Evolutionary conservation across 2,329 filamentous ascomycete genomes (phyloP), one percentile per base, ranked within the genome.

Genomic region (Aspergillus ibericus): DNA sequence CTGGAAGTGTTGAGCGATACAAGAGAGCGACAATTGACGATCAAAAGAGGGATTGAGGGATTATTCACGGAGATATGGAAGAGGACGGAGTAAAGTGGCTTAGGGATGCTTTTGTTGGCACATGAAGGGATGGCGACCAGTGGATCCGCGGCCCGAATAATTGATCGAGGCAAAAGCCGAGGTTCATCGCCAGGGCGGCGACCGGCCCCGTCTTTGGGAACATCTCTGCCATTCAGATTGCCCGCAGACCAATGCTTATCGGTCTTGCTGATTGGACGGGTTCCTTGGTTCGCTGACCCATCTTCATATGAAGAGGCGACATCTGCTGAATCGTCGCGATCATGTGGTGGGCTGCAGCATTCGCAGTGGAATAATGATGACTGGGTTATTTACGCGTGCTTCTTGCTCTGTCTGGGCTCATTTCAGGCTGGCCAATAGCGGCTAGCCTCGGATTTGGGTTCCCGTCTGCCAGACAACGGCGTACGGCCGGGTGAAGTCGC

Each of bases 121-220:
- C 70, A 72, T 72, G 68, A 71, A 70, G 62, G 59, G 57, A 62
- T 44, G 53, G 55, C 56, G 61, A 55, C 32, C 40, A 58, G 69
- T 72, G 70, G 70, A 70, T 65, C 69, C 68, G 61, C 66, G 61
- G 64, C 58, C 65, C 66, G 61, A 70, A 50, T 61, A 55, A 55
- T 47, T 61, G 58, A 56, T 61, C 62, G 51, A 53, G 56, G 56
- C 59, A 63, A 59, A 70, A 69, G 69, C 70, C 70, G 70, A 72
- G 70, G 70, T 71, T 59, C 64, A 59, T 64, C 44, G 27, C 25
- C 46, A 44, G 58, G 51, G 25, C 40, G 38, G 51, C 51, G 36
- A 53, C 51, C 27, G 44, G 44, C 27, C 51, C 38, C 20, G 38
- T 44, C 25, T 29, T 47, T 40, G 36, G 50, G 18, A 27, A 42